Conservation (phyloP, 495 filamentous ascomycete genomes). For the Aspergillus hancockii region DNA sequence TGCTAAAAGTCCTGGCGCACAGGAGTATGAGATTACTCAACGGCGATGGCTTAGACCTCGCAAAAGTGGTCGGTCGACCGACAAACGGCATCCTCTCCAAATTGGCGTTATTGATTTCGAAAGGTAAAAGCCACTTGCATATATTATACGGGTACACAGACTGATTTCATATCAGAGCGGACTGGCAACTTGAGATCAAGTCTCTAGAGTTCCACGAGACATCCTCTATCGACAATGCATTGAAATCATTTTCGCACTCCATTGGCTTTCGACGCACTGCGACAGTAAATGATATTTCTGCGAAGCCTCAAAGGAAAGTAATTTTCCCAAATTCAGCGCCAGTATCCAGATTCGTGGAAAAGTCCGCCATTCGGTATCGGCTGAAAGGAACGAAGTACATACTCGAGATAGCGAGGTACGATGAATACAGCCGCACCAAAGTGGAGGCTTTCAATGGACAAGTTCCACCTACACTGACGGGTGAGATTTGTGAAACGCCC, state of each 20-base stretch:
- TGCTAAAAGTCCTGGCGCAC: slow-evolving; percentile 20
- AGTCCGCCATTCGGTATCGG: slow-evolving; percentile 49
- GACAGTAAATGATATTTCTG: slow-evolving; percentile 22
- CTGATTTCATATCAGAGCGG: slow-evolving; percentile 28
- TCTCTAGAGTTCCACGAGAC: slow-evolving; percentile 32
- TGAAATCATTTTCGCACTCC: slow-evolving; percentile 29
- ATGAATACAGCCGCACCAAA: slow-evolving; percentile 42
- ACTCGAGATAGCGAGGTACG: slow-evolving; percentile 58
- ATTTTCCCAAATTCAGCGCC: slow-evolving; percentile 23
- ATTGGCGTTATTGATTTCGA: slow-evolving; percentile 37
- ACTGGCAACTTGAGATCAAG: slow-evolving; percentile 45
- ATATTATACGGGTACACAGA: background rate
- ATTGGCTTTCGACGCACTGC: slow-evolving; percentile 24
- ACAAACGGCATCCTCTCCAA: slow-evolving; percentile 31
- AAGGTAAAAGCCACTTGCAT: slow-evolving; percentile 24
- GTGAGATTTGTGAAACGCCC: slow-evolving; percentile 23
- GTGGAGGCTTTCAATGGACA: slow-evolving; percentile 3
- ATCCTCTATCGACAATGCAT: slow-evolving; percentile 22
- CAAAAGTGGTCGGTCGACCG: slow-evolving; percentile 15
- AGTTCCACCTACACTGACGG: slow-evolving; percentile 6
- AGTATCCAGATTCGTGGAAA: slow-evolving; percentile 44
- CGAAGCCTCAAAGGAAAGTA: slow-evolving; percentile 26
- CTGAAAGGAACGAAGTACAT: slow-evolving; percentile 51
- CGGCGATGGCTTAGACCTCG: slow-evolving; percentile 38
- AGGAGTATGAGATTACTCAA: slow-evolving; percentile 33